Conservation (phyloP, 2,329 filamentous ascomycete species). For the Alternaria arbusti region DNA sequence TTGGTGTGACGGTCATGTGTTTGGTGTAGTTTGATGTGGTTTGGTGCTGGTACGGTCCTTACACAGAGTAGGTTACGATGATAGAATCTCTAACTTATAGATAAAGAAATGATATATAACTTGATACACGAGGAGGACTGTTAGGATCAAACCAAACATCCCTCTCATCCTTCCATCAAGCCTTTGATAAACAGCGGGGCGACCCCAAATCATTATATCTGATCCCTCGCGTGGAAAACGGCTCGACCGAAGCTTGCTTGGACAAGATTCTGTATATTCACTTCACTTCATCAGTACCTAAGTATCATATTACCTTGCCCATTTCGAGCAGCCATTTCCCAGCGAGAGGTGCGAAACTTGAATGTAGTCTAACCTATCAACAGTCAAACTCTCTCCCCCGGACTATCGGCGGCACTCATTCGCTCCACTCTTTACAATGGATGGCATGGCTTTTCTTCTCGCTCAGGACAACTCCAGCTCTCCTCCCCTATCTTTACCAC, state of each 20-base stretch:
- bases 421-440: slow-evolving; percentile 11
- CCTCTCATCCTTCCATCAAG: slow-evolving; percentile 15
- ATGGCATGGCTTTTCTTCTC: slow-evolving; percentile 13
- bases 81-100: not conserved
- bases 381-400: slow-evolving; percentile 8
- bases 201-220: slow-evolving; percentile 2
- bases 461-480: not conserved
- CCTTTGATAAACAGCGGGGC: not conserved
- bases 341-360: not conserved
- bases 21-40: not conserved
- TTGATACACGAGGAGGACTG: not conserved
- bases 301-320: too few species aligned
- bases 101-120: not conserved
- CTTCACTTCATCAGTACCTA: too few species aligned
- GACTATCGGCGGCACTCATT: not conserved
- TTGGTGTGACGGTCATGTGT: slow-evolving; percentile 11
- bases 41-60: not conserved
- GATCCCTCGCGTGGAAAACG: slow-evolving; percentile 4
- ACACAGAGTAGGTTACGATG: not conserved
- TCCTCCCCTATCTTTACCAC: too few species aligned
- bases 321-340: too few species aligned
- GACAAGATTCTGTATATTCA: slow-evolving; percentile 10
- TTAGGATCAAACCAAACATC: not conserved
- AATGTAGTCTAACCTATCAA: slow-evolving; percentile 19
- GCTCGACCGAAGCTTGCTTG: slow-evolving; percentile 13